Base-by-base conservation (phyloP, 2,329 filamentous ascomycete genomes). In the Fusarium papillatum region DNA sequence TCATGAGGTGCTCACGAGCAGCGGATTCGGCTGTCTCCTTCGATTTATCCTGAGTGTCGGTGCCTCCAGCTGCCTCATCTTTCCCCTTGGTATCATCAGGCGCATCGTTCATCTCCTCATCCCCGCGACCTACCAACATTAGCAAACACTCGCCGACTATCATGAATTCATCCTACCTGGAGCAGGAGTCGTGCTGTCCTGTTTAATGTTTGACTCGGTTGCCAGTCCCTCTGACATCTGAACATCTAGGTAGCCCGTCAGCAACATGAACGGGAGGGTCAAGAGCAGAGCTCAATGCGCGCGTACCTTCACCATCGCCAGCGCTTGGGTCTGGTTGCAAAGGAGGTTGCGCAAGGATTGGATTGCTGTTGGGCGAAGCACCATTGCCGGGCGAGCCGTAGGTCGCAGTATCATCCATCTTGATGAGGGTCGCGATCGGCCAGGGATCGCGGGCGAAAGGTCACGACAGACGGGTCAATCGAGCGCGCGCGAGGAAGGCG, bases 1-100 rank as follows among this genome's bases (percentile, higher is more conserved):
- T 92, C 73, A 98, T 94, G 67, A 99, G 92, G 81, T 98, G 96
- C 79, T 96, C 94, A 76, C 96, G 95, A 64, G 97, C 97, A 6
- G 95, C 93, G 53, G 94, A 93, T 86, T 98, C 96, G 68, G 96
- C 88, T 5, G 91, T 91, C 66, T 95, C 91, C 85, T 98, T 98
- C 50, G 93, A 92, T 83, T 96, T 94, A 81, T 88, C 92, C 69
- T 89, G 90, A 17, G 85, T 86, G 5, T 87, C 85, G 19, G 86
- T 86, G 53, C 90, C 90, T 43, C 85, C 82, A 36, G 85, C 83
- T 17, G 86, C 87, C 41, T 88, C 88, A n/a, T 85, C 85, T 17
- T 85, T 84, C 48, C 83, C 85, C 76, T 91, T 90, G 22, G 86
- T 82, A n/a, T 88, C 87, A 57, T 88, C 86, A 55, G 87, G 86